Evolutionary conservation across 805 yeast genomes (phyloP), one percentile per base, ranked within the genome.

Genomic region (Saturnispora besseyi): DNA sequence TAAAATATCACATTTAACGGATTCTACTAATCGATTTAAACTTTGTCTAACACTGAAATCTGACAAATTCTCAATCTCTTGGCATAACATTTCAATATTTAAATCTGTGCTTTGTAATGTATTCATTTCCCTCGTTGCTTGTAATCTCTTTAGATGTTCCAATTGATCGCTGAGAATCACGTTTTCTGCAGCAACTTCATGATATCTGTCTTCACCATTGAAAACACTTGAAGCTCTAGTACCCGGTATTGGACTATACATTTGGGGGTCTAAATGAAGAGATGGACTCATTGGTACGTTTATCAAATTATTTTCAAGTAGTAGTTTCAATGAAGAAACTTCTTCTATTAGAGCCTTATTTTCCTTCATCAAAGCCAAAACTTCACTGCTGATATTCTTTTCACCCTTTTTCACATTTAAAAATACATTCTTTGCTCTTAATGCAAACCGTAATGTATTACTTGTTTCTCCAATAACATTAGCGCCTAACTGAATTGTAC

Each of bases 381-480:
- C 76, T 10, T 79, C 62, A 21, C 13, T 42, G 12, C 15, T 36
- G 45, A 69, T 75, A 43, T 76, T 77, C 18, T 73, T 54, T 56
- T 73, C 77, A 56, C 75, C 74, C 51, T 76, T 76, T 47, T 76
- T 76, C 5, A 87, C 95, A 49, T 73, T 75, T 58, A 90, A 74
- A 11, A 80, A 73, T 46, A 93, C 81, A 62, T 91, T 88, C 60
- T 89, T 90, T 1, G 98, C 97, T 53, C 96, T 72, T 0, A 96
- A 86, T 0, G 96, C 98, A 69, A 93, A 93, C 47, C 98, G 69
- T 26, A 93, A 71, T 0, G 98, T 90, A 62, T 87, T 88, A 37
- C 82, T 71, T 0, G 97, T 87, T 62, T 91, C 98, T 0, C 86
- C 74, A n/a, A 76, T 67, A 1, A 81, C 74, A 22, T 73, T 73